Evolutionary conservation across 2,329 filamentous ascomycete genomes (phyloP).

Genomic region (Hypoxylon sp.): DNA sequence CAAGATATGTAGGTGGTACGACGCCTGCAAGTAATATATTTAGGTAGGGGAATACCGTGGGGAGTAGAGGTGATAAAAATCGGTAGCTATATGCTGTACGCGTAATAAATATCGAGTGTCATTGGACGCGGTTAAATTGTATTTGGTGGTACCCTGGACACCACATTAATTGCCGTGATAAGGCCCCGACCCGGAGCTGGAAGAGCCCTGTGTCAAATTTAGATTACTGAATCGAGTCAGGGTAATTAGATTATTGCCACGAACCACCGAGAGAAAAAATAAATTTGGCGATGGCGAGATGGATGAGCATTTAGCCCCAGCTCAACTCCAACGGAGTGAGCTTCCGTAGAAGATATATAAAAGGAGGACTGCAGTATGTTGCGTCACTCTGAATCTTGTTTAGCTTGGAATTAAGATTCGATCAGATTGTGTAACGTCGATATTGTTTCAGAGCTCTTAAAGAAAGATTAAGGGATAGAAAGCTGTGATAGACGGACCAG

Average conservation of each 20-base stretch:
- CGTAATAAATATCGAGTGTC: neutral
- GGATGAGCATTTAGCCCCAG: conserved; percentile 27
- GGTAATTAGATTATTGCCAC: conserved; percentile 23
- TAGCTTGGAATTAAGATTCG: conserved; percentile 11
- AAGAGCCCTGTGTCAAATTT: conserved; percentile 4
- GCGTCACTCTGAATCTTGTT: conserved; percentile 11
- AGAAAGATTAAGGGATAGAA: neutral
- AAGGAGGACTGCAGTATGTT: conserved; percentile 3
- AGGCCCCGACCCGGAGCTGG: conserved; percentile 28
- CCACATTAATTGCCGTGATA: conserved; percentile 31
- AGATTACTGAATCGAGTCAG: conserved; percentile 26
- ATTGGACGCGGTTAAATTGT: conserved; percentile 42
- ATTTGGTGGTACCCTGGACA: conserved; percentile 14
- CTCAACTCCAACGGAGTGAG: conserved; percentile 23
- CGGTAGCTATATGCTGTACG: conserved; percentile 17
- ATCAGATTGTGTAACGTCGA: conserved; percentile 9
- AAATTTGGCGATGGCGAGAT: conserved; percentile 13
- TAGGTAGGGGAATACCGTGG: neutral
- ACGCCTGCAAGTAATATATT: neutral
- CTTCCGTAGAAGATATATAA: conserved; percentile 30
- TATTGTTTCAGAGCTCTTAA: neutral
- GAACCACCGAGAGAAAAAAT: conserved; percentile 2
- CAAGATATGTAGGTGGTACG: conserved; percentile 20
- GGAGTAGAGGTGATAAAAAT: conserved; percentile 9
- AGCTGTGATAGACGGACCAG: neutral